Conservation (phyloP, 2,329 filamentous ascomycete species). For the Bipolaris victoriae region DNA sequence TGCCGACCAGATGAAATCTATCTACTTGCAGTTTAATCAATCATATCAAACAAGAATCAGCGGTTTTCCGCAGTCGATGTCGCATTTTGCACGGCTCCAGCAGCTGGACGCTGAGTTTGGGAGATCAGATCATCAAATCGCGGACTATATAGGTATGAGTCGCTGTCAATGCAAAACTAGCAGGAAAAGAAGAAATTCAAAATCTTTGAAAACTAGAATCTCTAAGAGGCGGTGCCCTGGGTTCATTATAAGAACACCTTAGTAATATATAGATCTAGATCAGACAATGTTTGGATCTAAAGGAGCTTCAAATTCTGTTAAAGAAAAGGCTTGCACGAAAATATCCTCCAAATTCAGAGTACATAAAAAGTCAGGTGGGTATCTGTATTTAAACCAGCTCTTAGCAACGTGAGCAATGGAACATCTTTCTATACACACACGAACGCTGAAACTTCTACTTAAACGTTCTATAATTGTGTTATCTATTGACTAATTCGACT, state of each 20-base stretch:
- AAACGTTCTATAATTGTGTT: not conserved
- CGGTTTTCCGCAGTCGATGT: slow-evolving; percentile 18
- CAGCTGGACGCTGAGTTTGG: slow-evolving; percentile 19
- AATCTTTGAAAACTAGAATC: not conserved
- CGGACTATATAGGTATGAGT: slow-evolving; percentile 2
- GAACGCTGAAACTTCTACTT: no score
- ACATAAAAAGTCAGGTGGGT: no score
- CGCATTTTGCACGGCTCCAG: slow-evolving; percentile 13
- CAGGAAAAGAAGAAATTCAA: slow-evolving; percentile 18
- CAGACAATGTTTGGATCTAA: no score
- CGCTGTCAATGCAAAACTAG: slow-evolving; percentile 4
- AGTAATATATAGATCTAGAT: no score
- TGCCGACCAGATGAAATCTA: slow-evolving; percentile 11
- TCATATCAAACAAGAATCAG: slow-evolving; percentile 17
- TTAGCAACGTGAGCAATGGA: no score
- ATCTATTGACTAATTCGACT: not conserved
- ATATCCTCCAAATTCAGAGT: no score
- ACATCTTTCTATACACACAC: no score
- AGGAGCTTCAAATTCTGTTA: no score
- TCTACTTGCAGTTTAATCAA: slow-evolving; percentile 15
- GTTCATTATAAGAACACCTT: not conserved
- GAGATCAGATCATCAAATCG: slow-evolving; percentile 14
- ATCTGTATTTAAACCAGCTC: no score
- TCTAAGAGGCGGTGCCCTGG: slow-evolving; percentile 8
- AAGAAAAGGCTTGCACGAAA: no score